Conservation (phyloP, 2,329 filamentous ascomycete species). For the Colletotrichum sansevieriae region DNA sequence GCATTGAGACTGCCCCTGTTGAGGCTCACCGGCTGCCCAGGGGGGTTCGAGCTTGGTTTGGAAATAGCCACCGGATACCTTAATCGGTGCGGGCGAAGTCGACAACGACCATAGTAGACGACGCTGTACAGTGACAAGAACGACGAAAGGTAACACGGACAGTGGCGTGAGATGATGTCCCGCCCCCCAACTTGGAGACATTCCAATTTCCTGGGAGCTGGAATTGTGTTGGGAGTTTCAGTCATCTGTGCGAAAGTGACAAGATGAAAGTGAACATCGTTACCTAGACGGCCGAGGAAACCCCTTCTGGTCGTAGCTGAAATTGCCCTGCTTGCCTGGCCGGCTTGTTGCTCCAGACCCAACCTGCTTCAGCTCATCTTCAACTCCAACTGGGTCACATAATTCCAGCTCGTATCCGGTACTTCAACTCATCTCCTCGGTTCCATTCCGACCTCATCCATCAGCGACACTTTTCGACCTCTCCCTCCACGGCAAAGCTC, state of each 20-base stretch:
- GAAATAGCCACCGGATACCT: too few relatives aligned
- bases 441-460: neutral
- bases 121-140: neutral
- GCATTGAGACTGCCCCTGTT: too few relatives aligned
- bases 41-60: neutral
- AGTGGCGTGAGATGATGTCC: neutral
- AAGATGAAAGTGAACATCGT: neutral
- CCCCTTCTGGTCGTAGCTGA: too few relatives aligned
- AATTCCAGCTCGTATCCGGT: too few relatives aligned
- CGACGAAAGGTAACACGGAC: neutral
- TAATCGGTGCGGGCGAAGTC: too few relatives aligned
- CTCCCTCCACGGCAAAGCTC: neutral
- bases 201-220: neutral
- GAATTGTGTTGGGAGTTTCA: neutral
- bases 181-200: too few relatives aligned
- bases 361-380: too few relatives aligned
- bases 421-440: neutral
- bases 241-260: neutral
- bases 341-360: too few relatives aligned
- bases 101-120: too few relatives aligned
- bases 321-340: too few relatives aligned
- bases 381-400: too few relatives aligned
- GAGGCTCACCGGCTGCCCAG: neutral
- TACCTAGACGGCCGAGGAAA: too few relatives aligned
- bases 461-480: neutral